Base-by-base conservation (phyloP, 192 early-diverging fungal species). In the Rhizophagus prolifer region DNA sequence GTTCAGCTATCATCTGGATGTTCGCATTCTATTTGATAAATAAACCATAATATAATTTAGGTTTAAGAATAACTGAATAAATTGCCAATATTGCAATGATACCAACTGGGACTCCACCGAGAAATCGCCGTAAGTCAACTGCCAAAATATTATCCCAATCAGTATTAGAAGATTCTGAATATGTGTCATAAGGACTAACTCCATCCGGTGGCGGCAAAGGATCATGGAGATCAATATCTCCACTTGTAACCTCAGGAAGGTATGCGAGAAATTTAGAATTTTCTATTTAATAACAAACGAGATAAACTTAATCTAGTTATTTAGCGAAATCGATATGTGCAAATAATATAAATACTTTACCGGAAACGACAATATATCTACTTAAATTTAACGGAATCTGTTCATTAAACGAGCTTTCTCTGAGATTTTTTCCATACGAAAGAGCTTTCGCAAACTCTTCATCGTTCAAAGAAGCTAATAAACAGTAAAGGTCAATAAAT, bases 161-260 rank as follows among this genome's bases (percentile, higher is more conserved):
- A 36, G 19, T 8, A 21, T 6, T 54, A 67, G 62, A 16, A 2
- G 62, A 31, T 31, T 26, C 12, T 6, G 62, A 30, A 41, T 47
- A 41, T 70, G 28, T 6, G n/a, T 70, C 38, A 8, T 72, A 72
- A 36, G 46, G 70, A 31, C 31, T 72, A 58, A 31, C 38, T 9
- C 70, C 70, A 54, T 72, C 86, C 0, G 72, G 23, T 47, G 92
- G 92, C 13, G 92, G 92, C 21, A 93, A 41, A 4, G 92, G 92
- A 70, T 93, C 91, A 70, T 92, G 83, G 70, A 87, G 83, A 72
- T 91, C 83, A 73, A 87, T 84, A 3, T 83, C 83, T 26, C 82
- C 71, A 2, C 70, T 78, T 26, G 83, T 81, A 30, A 88, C 79
- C 14, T 83, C 79, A 1, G 92, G 90, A 30, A 93, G 80, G 36